A percentile compares a stretch with the other conserved stretches of the same genome.
phyloP scores from a whole-genome alignment of 192 early-diverging fungal species.

The Dissophora globulifera region DNA sequence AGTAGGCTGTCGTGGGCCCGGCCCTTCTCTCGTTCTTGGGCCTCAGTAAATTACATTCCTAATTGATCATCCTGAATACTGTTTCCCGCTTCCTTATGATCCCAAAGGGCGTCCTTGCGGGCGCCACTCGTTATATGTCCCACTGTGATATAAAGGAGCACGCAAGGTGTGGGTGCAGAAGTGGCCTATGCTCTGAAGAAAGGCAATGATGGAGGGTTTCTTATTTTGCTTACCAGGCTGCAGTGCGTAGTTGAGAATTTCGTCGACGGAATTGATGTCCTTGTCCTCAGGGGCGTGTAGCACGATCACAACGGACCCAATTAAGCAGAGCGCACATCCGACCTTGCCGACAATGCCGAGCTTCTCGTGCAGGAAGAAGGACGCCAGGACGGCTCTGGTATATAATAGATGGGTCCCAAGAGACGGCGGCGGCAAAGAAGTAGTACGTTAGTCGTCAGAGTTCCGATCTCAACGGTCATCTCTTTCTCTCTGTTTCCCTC shows the following conservation, averaged over 20 bases:
- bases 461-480: constrained; percentile 21
- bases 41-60: constrained; percentile 10
- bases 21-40: too few relatives aligned
- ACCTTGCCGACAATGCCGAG: constrained; percentile 85
- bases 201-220: too few relatives aligned
- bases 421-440: too few relatives aligned
- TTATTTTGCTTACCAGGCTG: constrained; percentile 72
- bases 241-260: constrained; percentile 83
- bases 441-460: too few relatives aligned
- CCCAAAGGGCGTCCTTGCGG: not conserved
- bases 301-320: constrained; percentile 89
- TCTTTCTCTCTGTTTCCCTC: not conserved
- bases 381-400: constrained; percentile 88
- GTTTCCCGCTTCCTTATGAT: not conserved
- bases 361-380: constrained; percentile 88
- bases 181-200: too few relatives aligned
- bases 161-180: too few relatives aligned
- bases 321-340: constrained; percentile 89
- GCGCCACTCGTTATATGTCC: too few relatives aligned
- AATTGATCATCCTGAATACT: constrained; percentile 48
- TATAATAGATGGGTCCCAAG: too few relatives aligned
- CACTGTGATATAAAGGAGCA: too few relatives aligned
- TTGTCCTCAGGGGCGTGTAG: constrained; percentile 89
- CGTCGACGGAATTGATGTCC: constrained; percentile 81
- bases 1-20: too few relatives aligned